Conservation (phyloP, 176 grass and related monocot genomes). For the Bonia amplexicaulis region DNA sequence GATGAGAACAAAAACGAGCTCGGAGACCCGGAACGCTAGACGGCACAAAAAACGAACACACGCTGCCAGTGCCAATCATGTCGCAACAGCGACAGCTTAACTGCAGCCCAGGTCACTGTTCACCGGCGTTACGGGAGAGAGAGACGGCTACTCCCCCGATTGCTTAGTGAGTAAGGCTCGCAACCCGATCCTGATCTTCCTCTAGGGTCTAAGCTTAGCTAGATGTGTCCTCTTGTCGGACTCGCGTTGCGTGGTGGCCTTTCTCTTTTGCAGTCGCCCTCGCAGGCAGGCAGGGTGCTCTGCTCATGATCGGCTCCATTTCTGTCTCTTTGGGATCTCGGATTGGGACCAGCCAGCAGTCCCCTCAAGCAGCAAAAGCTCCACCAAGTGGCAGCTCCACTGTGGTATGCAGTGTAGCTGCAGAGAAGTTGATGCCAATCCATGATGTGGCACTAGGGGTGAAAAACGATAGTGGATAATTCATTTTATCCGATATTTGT, state of each 20-base stretch:
- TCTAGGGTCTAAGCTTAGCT: neutral
- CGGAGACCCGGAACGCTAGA: too few species aligned
- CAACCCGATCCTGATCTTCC: neutral
- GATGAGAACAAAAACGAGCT: too few species aligned
- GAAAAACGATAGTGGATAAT: too few species aligned
- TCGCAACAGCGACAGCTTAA: neutral
- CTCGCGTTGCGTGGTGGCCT: neutral
- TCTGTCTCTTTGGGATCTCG: neutral
- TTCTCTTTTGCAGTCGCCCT: neutral
- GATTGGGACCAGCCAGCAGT: conserved; percentile 4
- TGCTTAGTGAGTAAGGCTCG: conserved; percentile 37
- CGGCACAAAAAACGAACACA: too few species aligned
- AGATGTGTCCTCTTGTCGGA: neutral
- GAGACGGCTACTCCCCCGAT: neutral
- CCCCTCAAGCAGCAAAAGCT: neutral
- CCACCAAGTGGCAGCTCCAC: conserved; percentile 6
- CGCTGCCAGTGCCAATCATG: neutral
- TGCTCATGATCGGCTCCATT: neutral
- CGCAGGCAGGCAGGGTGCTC: neutral
- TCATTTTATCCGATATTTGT: too few species aligned
- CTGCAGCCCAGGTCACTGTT: neutral
- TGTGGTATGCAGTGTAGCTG: too few species aligned
- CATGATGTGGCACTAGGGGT: neutral
- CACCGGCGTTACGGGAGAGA: neutral
- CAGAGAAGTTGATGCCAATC: neutral